A percentile compares a stretch with the other conserved stretches of the same genome.
phyloP scores from a whole-genome alignment of 805 yeast species.

The Nematodospora valgi region DNA sequence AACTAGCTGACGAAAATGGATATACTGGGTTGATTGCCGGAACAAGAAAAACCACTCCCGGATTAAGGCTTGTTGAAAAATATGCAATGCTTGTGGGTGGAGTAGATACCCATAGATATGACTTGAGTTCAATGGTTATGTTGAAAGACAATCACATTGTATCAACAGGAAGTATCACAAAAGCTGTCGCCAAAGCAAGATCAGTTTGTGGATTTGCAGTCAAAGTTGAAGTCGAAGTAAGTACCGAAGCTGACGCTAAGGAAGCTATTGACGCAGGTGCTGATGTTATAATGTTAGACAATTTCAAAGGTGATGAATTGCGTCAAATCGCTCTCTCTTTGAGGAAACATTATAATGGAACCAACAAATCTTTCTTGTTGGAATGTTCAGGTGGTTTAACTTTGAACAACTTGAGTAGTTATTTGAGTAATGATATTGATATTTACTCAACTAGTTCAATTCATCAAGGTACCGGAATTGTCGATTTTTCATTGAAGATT shows the following conservation, averaged over 20 bases:
- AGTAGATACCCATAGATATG: constrained; percentile 88
- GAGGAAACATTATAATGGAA: constrained; percentile 52
- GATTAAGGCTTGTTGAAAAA: constrained; percentile 81
- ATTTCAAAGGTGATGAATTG: constrained; percentile 67
- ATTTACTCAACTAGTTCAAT: constrained; percentile 87
- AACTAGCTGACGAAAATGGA: constrained; percentile 62
- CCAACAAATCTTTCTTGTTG: constrained; percentile 52
- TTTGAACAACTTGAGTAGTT: constrained; percentile 58
- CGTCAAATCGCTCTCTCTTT: constrained; percentile 61
- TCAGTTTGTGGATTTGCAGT: constrained; percentile 83
- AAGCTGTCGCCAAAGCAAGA: constrained; percentile 75
- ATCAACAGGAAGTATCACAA: constrained; percentile 88
- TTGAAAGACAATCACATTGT: constrained; percentile 91
- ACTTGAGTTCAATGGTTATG: constrained; percentile 93
- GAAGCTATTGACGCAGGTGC: constrained; percentile 96
- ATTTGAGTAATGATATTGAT: constrained; percentile 76
- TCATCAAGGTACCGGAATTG: constrained; percentile 83
- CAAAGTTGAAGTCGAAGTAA: constrained; percentile 91
- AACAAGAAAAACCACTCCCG: constrained; percentile 97
- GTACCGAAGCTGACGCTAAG: constrained; percentile 76
- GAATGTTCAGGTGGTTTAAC: constrained; percentile 94
- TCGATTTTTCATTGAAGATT: constrained; percentile 84
- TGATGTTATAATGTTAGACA: constrained; percentile 92
- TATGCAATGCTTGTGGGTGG: constrained; percentile 96
- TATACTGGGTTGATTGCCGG: constrained; percentile 89